Evolutionary conservation across 2,329 filamentous ascomycete genomes (phyloP).

Genomic region (Talaromyces islandicus): DNA sequence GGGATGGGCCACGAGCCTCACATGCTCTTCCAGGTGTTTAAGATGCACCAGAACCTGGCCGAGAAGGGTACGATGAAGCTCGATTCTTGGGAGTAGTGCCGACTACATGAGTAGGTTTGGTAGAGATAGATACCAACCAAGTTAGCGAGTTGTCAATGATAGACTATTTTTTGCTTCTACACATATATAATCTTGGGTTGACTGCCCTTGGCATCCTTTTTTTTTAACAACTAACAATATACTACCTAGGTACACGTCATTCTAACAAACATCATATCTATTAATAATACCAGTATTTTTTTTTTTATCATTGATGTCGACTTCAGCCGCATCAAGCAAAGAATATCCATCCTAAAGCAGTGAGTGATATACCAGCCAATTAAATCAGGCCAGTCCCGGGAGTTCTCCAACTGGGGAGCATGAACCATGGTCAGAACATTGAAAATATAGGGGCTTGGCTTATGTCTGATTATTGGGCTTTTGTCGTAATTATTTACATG

Average conservation of each 20-base stretch:
- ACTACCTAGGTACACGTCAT: not conserved
- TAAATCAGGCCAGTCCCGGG: not conserved
- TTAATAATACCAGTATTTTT: no score
- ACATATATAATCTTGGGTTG: not conserved
- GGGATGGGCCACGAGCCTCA: slow-evolving; percentile 89
- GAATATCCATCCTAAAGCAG: not conserved
- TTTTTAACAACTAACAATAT: not conserved
- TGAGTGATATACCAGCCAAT: not conserved
- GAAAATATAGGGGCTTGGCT: not conserved
- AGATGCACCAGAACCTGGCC: slow-evolving; percentile 78
- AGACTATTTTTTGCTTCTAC: not conserved
- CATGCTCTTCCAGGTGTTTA: slow-evolving; percentile 76
- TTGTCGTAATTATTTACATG: not conserved
- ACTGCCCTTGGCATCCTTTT: not conserved
- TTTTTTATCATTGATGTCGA: no score
- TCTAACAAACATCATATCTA: not conserved
- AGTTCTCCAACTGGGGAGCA: not conserved
- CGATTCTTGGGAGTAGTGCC: slow-evolving; percentile 52
- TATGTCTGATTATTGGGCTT: not conserved
- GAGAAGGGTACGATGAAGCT: slow-evolving; percentile 90
- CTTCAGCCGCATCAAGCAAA: not conserved
- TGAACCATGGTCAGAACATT: not conserved
- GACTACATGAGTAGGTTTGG: not conserved
- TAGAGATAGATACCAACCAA: not conserved
- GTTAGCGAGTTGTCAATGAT: no score